Base-by-base conservation (phyloP, 2,329 filamentous ascomycete species). In the Grosmannia serpens region DNA sequence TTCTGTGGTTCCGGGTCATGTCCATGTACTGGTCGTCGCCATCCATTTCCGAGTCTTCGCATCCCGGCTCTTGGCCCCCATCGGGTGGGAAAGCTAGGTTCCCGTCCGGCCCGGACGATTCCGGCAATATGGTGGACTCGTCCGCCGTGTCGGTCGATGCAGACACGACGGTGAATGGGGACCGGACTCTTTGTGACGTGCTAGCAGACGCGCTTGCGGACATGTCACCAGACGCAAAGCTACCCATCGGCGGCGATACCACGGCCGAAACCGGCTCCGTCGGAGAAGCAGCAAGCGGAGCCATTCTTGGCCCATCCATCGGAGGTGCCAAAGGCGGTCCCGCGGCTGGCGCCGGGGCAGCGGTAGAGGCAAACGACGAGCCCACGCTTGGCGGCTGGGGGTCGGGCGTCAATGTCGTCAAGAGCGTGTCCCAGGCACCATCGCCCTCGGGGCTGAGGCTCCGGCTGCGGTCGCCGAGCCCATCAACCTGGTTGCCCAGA, bases 381-480 rank as follows among this genome's bases (percentile, higher is more conserved):
- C 88, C 84, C 2, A 84, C 82, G 65, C 88, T 95, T 0, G 91
- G 89, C 3, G 89, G 80, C 61, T 89, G 86, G 20, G 87, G 84
- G 69, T 96, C 91, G 0, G 89, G 89, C 0, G 88, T 86, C 61
- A 96, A 80, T 0, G 89, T 95, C 8, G 81, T 86, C 59, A 91
- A 76, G 57, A 96, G 83, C 3, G 85, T 89, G 60, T 92, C 87
- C 91, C 91, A 96, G 1, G 77, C 77, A 55, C 79, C 77, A 62
- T 83, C 79, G 46, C 75, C 77, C 57, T 87, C 86, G 1, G 87
- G 86, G 67, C 86, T 91, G n/a, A 89, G 74, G 70, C 90, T 95
- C 64, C 90, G 84, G 62, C 89, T 83, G 60, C 91, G 87, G 71
- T 96, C 90, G 44, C 90, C 91, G 20, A 96, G 79, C 4, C 90